phyloP scores from a whole-genome alignment of 2,329 filamentous ascomycete species.

The Verticillium albo-atrum region DNA sequence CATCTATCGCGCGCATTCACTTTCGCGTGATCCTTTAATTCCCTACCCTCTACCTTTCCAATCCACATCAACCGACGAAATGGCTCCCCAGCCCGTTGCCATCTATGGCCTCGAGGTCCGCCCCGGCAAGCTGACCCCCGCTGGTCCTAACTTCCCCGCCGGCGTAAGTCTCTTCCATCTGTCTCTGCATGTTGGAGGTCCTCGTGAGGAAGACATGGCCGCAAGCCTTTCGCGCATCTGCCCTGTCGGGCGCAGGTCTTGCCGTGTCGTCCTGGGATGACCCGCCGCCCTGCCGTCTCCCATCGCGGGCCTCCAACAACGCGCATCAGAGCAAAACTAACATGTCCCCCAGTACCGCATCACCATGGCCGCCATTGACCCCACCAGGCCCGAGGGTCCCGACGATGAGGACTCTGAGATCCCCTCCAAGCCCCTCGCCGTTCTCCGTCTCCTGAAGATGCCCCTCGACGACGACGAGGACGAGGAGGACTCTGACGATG shows the following conservation, averaged over 20 bases:
- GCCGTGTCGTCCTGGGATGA: background rate
- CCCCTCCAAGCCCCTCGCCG: slow-evolving; percentile 67
- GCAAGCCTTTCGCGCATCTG: background rate
- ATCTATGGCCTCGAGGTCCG: slow-evolving; percentile 92
- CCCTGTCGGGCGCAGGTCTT: background rate
- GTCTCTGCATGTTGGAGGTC: background rate
- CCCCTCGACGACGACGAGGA: slow-evolving; percentile 50
- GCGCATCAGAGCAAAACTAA: slow-evolving; percentile 18
- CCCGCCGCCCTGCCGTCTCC: background rate
- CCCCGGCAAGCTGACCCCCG: slow-evolving; percentile 75
- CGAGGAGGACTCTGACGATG: slow-evolving; percentile 37
- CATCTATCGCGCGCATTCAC: slow-evolving; percentile 15
- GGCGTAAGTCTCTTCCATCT: slow-evolving; percentile 59
- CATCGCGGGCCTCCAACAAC: background rate
- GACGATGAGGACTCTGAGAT: slow-evolving; percentile 61
- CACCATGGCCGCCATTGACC: slow-evolving; percentile 97
- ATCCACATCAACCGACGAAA: slow-evolving; percentile 18
- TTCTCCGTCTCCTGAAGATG: slow-evolving; percentile 84
- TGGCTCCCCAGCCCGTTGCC: slow-evolving; percentile 64
- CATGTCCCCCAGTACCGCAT: slow-evolving; percentile 77
- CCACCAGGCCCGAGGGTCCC: slow-evolving; percentile 69
- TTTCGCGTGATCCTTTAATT: background rate
- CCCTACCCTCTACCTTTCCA: background rate
- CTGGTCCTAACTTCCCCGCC: slow-evolving; percentile 72
- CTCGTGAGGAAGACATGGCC: background rate